Evolutionary conservation across 1,139 yeast species (phyloP).

Genomic region (Pneumocystis canis): DNA sequence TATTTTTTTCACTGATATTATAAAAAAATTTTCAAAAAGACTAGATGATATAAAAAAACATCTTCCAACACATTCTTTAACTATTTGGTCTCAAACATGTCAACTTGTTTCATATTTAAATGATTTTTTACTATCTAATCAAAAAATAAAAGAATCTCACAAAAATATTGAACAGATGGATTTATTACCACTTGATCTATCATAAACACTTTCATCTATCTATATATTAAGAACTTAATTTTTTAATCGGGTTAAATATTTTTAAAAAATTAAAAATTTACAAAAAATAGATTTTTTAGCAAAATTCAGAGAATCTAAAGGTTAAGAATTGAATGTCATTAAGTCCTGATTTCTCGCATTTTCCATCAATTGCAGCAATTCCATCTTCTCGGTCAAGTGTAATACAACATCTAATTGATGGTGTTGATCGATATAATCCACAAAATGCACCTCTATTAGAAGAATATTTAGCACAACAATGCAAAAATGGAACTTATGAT

Average conservation of each 20-base stretch:
- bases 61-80: not conserved
- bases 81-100: not conserved
- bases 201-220: not conserved
- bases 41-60: not conserved
- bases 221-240: not conserved
- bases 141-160: too few relatives aligned
- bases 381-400: slow-evolving; percentile 29
- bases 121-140: not conserved
- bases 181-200: not conserved
- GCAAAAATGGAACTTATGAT: slow-evolving; percentile 28
- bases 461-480: slow-evolving; percentile 30
- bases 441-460: slow-evolving; percentile 32
- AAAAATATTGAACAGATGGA: not conserved
- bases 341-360: not conserved
- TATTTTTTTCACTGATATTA: not conserved
- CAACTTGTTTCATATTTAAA: not conserved
- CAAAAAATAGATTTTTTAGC: not conserved
- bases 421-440: slow-evolving; percentile 33
- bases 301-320: not conserved
- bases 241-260: not conserved
- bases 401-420: slow-evolving; percentile 26
- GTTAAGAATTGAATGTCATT: not conserved
- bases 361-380: slow-evolving; percentile 16
- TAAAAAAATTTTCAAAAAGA: not conserved
- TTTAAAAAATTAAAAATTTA: not conserved